Evolutionary conservation across 2,329 filamentous ascomycete species (phyloP).

Genomic region (Claviceps sp.): DNA sequence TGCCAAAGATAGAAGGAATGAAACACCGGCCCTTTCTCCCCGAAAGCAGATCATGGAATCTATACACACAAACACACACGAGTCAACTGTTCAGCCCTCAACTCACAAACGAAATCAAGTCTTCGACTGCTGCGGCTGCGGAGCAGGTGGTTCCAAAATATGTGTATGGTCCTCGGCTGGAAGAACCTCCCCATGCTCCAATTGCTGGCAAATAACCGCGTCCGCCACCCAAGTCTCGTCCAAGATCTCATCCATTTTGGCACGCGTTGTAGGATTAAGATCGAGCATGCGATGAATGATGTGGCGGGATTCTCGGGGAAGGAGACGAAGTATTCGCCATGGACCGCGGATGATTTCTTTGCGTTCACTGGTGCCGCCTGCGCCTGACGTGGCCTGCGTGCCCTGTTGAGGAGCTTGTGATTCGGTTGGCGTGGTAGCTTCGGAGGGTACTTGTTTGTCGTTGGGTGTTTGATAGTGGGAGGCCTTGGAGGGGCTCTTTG

Average conservation of each 20-base stretch:
- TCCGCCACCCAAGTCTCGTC: conserved; percentile 82
- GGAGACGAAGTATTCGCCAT: conserved; percentile 73
- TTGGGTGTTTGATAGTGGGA: conserved; percentile 1
- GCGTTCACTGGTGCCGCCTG: conserved; percentile 29
- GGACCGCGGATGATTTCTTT: conserved; percentile 82
- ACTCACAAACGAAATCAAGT: conserved; percentile 2
- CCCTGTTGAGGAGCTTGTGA: conserved; percentile 3
- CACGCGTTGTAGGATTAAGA: conserved; percentile 69
- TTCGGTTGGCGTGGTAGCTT: conserved; percentile 4
- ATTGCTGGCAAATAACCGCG: conserved; percentile 71
- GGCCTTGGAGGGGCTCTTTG: conserved; percentile 11
- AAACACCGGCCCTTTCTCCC: not conserved
- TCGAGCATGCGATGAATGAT: conserved; percentile 91
- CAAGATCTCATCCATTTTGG: conserved; percentile 74
- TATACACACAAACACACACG: no score
- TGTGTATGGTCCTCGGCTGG: conserved; percentile 70
- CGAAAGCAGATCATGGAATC: no score
- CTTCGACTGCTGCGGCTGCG: conserved; percentile 20
- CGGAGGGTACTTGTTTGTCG: conserved; percentile 1
- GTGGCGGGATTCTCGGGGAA: conserved; percentile 79
- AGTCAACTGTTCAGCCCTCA: no score
- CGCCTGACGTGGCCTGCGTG: not conserved
- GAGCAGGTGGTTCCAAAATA: conserved; percentile 60
- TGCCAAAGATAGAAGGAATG: not conserved
- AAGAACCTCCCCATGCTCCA: conserved; percentile 54